These are phyloP conservation scores for Jaapia argillacea DNA, from an alignment of 768 basidiomycete genomes.

Conservation along the genomic window DNA sequence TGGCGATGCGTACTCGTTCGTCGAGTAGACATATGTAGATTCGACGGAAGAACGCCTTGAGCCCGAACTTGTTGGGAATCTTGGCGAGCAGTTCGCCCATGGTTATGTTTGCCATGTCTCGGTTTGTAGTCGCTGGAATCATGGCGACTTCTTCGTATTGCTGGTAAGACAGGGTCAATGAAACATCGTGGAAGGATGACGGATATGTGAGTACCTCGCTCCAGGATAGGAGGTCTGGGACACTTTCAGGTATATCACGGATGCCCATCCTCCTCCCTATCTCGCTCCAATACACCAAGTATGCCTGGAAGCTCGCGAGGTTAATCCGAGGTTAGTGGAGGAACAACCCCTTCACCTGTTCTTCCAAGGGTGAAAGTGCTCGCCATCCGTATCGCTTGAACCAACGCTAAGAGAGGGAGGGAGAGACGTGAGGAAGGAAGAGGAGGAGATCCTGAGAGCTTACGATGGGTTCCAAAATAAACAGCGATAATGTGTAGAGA, in stretches of 20 bases:
- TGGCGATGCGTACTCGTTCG: constrained; percentile 33
- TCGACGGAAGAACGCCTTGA: constrained; percentile 24
- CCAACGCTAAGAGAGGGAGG: constrained; percentile 23
- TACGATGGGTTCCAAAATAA: constrained; percentile 29
- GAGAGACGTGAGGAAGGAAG: neutral
- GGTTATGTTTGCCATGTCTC: constrained; percentile 28
- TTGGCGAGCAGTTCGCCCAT: constrained; percentile 29
- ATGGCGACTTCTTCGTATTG: constrained; percentile 31
- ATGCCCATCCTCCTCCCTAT: constrained; percentile 39
- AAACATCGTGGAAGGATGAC: too few relatives aligned
- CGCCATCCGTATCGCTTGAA: constrained; percentile 33
- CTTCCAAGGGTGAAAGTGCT: constrained; percentile 30
- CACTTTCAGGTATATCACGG: constrained; percentile 30
- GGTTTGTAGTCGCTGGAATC: constrained; percentile 31
- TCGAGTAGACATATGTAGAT: constrained; percentile 30
- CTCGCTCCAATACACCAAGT: constrained; percentile 30
- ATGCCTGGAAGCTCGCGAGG: constrained; percentile 21
- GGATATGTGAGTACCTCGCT: too few relatives aligned
- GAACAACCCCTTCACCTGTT: constrained; percentile 20
- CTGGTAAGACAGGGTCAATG: too few relatives aligned
- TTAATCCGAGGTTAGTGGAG: neutral
- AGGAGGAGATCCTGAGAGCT: constrained; percentile 2
- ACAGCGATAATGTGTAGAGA: constrained; percentile 31
- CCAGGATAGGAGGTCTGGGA: constrained; percentile 29
- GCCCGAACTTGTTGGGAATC: constrained; percentile 26